Evolutionary conservation across 306 rosid species (phyloP), one percentile per base, ranked within the genome.

Genomic region (Dryas alaskensis): DNA sequence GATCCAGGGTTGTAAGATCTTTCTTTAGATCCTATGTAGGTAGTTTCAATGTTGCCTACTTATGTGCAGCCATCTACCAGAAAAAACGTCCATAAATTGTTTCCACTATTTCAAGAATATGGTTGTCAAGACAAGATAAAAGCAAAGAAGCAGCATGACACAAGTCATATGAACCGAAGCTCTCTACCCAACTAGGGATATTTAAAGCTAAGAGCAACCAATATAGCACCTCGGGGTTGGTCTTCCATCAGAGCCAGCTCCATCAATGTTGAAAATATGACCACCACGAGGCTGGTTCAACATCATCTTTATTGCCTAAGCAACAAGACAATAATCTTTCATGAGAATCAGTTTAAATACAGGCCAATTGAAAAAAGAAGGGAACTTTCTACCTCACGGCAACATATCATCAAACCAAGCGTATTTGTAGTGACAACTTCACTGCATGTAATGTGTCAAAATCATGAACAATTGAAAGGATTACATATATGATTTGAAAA

Each of bases 201-300:
- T 22, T 4, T 22, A 46, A 12, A 76, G 46, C 10, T 9, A 13
- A 42, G 13, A 68, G 54, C 50, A 82, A 69, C 76, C 55, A 37
- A 77, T 82, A 67, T 22, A 76, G 70, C 64, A 93, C 96, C 98
- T 89, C 2, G 98, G 98, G 50, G 98, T 93, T 59, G 98, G 98
- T 84, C 96, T 86, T 80, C 98, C 98, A 81, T 93, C 97, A 27
- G 98, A 91, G 85, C 97, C 98, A 12, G 98, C 98, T 74, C 97
- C 98, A 70, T 93, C 98, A 72, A 93, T 89, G 83, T 91, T 93
- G 88, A 93, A 93, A 73, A 93, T 79, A 83, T 91, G 98, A 74
- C 98, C 98, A 62, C 98, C 98, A 7, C 92, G 86, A 67, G 89
- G 89, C 77, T 93, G 97, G 83, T 77, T 83, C 75, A 71, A 84